These are phyloP conservation scores for Acephala macrosclerotiorum DNA, from an alignment of 2,329 filamentous ascomycete genomes.

Conservation along the genomic window DNA sequence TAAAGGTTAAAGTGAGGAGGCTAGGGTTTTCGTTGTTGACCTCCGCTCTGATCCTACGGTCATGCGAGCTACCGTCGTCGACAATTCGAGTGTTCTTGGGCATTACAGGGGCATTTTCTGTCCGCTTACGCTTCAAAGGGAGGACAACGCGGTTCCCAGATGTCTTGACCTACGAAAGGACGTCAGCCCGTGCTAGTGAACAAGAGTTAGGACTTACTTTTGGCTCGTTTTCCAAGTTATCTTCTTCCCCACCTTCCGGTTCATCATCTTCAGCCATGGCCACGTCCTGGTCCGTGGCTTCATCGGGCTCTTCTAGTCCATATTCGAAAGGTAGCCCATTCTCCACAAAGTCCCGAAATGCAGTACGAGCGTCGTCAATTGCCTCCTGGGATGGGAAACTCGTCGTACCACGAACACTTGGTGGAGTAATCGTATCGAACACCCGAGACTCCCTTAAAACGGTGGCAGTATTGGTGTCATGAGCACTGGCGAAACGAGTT, in stretches of 20 bases:
- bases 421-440: background rate
- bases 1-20: background rate
- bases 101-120: background rate
- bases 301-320: background rate
- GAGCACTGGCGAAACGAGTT: background rate
- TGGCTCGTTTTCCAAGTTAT: background rate
- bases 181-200: background rate
- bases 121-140: background rate
- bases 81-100: background rate
- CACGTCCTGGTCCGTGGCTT: background rate
- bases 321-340: background rate
- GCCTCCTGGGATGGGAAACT: background rate
- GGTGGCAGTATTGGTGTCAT: background rate
- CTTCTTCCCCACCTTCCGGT: background rate
- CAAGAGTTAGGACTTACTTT: background rate
- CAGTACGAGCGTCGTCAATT: background rate
- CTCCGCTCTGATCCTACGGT: background rate
- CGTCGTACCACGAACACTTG: background rate
- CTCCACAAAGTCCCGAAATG: background rate
- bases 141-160: background rate
- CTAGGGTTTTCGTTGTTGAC: background rate
- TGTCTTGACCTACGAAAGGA: background rate
- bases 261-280: background rate
- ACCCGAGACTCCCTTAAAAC: background rate
- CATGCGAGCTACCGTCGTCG: background rate